Base-by-base conservation (phyloP, 1,284 basidiomycete species). In the Cutaneotrichosporon arboriforme region DNA sequence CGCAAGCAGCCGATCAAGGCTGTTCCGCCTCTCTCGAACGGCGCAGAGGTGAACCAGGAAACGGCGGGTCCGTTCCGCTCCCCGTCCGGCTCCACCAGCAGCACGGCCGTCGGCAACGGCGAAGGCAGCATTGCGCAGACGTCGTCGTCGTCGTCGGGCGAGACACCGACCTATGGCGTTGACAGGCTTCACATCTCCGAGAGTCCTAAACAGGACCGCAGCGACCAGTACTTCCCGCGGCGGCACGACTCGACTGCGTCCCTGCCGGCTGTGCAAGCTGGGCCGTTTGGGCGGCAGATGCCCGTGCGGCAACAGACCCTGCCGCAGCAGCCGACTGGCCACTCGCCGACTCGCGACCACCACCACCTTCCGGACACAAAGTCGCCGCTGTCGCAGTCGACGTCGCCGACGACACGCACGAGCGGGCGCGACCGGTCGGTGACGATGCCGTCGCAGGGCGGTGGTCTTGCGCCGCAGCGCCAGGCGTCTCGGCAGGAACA, bases 171-270 rank as follows among this genome's bases (percentile, higher is more conserved):
- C 15, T 54, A 57, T 4, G 51, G 54, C 20, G 46, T 61, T 34
- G 59, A 58, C 54, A 55, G 51, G 37, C 50, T 69, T 18, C 54
- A 58, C n/a, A 61, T 64, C 26, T 51, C 63, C 26, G 59, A 62
- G 26, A 55, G 65, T 22, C 59, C 63, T 35, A 60, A 67, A 15
- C 55, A 68, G 68, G 77, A 88, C 67, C 80, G 80, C 0, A 84
- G 83, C 13, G 87, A 88, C 51, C 76, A 84, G 55, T 78, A 76
- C 17, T 85, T 87, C 72, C 84, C 83, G 15, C 80, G 86, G 44
- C 84, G 86, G 13, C 83, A 79, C 37, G 80, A 81, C 55, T 84
- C 83, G 34, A 86, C 85, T 14, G 85, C 86, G 65, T 83, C 81
- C 34, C 66, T 75, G 31, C 74, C 76, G 8, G 64, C 68, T 2